phyloP scores from a whole-genome alignment of 2,329 filamentous ascomycete genomes.

The Curvularia sp. region DNA sequence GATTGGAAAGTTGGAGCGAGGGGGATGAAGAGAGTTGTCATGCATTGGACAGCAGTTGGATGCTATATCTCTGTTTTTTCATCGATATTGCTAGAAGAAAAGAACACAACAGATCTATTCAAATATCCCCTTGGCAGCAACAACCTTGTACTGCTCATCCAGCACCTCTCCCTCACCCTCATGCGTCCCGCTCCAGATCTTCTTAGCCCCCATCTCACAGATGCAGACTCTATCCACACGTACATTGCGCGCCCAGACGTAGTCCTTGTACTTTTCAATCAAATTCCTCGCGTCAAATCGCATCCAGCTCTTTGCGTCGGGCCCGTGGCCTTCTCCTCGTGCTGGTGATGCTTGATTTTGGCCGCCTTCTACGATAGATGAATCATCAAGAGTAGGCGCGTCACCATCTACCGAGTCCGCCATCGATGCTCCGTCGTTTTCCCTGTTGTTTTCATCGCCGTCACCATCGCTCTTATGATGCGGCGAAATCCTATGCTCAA shows the following conservation, averaged over 20 bases:
- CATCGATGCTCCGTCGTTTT: constrained; percentile 16
- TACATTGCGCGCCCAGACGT: constrained; percentile 74
- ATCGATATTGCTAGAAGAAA: not conserved
- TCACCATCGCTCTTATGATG: constrained; percentile 5
- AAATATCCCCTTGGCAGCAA: constrained; percentile 47
- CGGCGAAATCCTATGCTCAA: constrained; percentile 7
- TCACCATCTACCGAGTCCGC: constrained; percentile 12
- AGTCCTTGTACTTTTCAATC: constrained; percentile 65
- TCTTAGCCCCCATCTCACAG: constrained; percentile 87
- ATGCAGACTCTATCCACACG: constrained; percentile 75
- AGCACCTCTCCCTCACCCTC: constrained; percentile 57
- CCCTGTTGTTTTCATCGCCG: not conserved
- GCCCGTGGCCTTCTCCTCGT: constrained; percentile 15
- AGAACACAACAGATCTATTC: not conserved
- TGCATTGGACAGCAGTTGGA: too few species aligned
- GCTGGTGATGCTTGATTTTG: not conserved
- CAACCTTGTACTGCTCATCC: constrained; percentile 60
- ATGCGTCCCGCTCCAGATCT: constrained; percentile 52
- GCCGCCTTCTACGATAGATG: not conserved
- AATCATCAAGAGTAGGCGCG: not conserved
- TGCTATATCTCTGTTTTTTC: too few species aligned
- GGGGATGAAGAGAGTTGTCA: not conserved
- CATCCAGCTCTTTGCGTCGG: constrained; percentile 40
- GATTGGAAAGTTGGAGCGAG: constrained; percentile 9
- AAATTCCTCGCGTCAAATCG: constrained; percentile 53